These are phyloP conservation scores for Astrothelium subdiscretum DNA, from an alignment of 495 filamentous ascomycete species.

Conservation along the genomic window DNA sequence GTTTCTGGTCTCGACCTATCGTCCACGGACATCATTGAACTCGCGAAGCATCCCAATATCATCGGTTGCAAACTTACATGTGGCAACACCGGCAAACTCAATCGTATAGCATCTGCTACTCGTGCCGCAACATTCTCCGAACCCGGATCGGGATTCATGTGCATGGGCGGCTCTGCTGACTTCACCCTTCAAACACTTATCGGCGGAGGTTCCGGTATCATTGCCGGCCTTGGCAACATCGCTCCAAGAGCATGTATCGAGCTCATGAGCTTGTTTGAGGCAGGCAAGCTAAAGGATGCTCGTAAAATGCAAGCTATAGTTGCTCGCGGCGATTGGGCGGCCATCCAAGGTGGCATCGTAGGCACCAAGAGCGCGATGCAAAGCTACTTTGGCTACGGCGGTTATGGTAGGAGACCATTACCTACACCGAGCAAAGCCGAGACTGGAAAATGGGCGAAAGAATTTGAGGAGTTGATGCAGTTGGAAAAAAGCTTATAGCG, in stretches of 20 bases:
- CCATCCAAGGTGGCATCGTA: slow-evolving; percentile 76
- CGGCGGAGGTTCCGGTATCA: slow-evolving; percentile 75
- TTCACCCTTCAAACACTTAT: slow-evolving; percentile 77
- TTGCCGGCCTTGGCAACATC: slow-evolving; percentile 76
- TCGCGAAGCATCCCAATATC: slow-evolving; percentile 74
- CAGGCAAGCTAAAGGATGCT: slow-evolving; percentile 60
- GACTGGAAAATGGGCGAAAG: slow-evolving; percentile 50
- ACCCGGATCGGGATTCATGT: slow-evolving; percentile 47
- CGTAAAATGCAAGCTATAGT: slow-evolving; percentile 67
- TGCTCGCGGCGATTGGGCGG: slow-evolving; percentile 75
- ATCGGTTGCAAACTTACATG: slow-evolving; percentile 87
- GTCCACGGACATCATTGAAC: slow-evolving; percentile 63
- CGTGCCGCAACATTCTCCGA: slow-evolving; percentile 36
- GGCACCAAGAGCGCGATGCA: slow-evolving; percentile 74
- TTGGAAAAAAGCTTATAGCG: slow-evolving; percentile 41
- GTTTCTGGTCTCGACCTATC: slow-evolving; percentile 70
- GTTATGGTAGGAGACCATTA: slow-evolving; percentile 63
- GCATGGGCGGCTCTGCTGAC: slow-evolving; percentile 80
- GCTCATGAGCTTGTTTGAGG: slow-evolving; percentile 58
- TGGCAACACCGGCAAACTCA: slow-evolving; percentile 87
- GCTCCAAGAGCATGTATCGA: slow-evolving; percentile 65
- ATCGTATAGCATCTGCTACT: slow-evolving; percentile 57
- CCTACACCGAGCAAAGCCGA: slow-evolving; percentile 54
- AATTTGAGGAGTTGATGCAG: slow-evolving; percentile 62
- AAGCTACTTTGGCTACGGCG: slow-evolving; percentile 66